phyloP scores from a whole-genome alignment of 192 early-diverging fungal species.

The Podila epicladia region DNA sequence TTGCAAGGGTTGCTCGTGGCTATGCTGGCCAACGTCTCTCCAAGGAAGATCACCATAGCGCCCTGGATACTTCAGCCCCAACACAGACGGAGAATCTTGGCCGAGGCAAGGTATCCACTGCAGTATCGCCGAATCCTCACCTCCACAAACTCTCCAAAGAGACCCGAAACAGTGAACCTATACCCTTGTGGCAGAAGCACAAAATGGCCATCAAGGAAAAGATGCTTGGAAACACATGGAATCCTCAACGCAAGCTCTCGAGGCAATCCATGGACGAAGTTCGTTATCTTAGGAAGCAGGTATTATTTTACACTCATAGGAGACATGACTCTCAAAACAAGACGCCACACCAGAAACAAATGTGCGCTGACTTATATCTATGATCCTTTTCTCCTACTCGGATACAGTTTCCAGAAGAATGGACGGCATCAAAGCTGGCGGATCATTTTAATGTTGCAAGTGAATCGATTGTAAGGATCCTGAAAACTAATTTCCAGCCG shows the following conservation, averaged over 20 bases:
- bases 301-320: background rate
- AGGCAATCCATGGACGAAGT: constrained; percentile 40
- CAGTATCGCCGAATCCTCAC: constrained; percentile 12
- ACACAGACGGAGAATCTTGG: background rate
- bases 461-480: constrained; percentile 28
- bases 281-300: constrained; percentile 41
- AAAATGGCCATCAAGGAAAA: constrained; percentile 30
- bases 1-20: constrained; percentile 4
- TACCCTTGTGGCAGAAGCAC: constrained; percentile 30
- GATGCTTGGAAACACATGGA: constrained; percentile 25
- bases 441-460: constrained; percentile 31
- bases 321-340: background rate
- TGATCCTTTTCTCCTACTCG: background rate
- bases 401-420: constrained; percentile 37
- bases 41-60: background rate
- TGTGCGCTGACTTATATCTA: background rate
- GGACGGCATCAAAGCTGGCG: constrained; percentile 37
- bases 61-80: background rate
- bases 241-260: constrained; percentile 22
- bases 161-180: background rate
- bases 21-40: background rate
- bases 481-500: constrained; percentile 15
- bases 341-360: background rate
- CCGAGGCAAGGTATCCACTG: background rate
- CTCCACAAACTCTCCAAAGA: constrained; percentile 7